A percentile compares a stretch with the other conserved stretches of the same genome.
Conservation (phyloP, 208 protist genomes). For the Leptomonas seymouri region DNA sequence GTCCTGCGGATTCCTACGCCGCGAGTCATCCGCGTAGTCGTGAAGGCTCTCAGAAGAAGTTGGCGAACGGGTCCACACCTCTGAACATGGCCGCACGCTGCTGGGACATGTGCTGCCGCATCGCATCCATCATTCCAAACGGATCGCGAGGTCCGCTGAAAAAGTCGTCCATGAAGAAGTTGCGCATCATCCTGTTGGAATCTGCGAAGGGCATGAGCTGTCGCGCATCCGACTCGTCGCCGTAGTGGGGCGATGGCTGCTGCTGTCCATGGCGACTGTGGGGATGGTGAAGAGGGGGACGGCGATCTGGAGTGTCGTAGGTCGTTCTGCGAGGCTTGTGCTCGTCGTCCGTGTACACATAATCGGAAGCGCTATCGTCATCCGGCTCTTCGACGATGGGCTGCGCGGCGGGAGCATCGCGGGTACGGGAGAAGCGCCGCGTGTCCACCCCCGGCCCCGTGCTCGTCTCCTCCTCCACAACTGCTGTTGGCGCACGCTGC, state of each 20-base stretch:
- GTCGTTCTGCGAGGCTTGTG: not conserved
- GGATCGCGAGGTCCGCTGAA: conserved; percentile 19
- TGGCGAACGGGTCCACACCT: conserved; percentile 27
- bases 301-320: not conserved
- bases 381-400: conserved; percentile 57
- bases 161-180: conserved; percentile 25
- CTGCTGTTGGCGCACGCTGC: conserved; percentile 6
- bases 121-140: conserved; percentile 36
- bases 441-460: not conserved
- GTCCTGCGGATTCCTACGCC: no score
- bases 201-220: conserved; percentile 11
- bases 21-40: no score
- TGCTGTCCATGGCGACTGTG: not conserved
- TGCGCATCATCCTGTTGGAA: conserved; percentile 2
- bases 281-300: not conserved
- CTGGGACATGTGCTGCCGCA: conserved; percentile 28
- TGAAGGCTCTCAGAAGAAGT: conserved; percentile 29
- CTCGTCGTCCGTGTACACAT: not conserved
- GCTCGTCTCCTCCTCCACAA: conserved; percentile 18
- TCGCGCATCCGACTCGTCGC: not conserved
- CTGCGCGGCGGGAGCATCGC: conserved; percentile 6
- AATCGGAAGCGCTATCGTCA: conserved; percentile 4
- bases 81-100: conserved; percentile 35
- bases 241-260: not conserved
- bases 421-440: not conserved